Conservation (phyloP, 352 stramenopile species). For the Globisporangium nodosum region DNA sequence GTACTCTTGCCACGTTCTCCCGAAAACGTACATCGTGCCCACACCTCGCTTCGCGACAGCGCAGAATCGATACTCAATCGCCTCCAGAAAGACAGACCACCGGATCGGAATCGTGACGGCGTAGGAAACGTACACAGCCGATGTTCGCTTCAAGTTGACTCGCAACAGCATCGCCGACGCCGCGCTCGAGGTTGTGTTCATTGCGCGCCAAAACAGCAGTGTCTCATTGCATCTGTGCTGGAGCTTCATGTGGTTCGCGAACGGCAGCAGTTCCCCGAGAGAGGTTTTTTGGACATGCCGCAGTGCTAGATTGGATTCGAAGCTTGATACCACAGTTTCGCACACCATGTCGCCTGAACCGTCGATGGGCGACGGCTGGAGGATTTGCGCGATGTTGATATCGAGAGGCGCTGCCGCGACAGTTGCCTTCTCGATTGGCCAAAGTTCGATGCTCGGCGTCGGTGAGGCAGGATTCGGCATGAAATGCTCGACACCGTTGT, state of each 20-base stretch:
- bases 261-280: not conserved
- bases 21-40: conserved; percentile 3
- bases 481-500: not conserved
- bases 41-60: not conserved
- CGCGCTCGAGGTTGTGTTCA: not conserved
- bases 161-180: conserved; percentile 2
- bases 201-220: not conserved
- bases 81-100: conserved; percentile 5
- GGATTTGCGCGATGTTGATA: conserved; percentile 2
- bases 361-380: conserved; percentile 1
- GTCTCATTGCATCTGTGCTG: conserved; percentile 6
- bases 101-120: conserved; percentile 13
- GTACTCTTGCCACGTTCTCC: conserved; percentile 1
- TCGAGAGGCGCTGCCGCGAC: not conserved
- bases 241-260: conserved; percentile 1
- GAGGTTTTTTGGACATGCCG: not conserved
- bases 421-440: not conserved
- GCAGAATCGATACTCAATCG: conserved; percentile 14
- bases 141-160: conserved; percentile 4
- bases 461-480: not conserved
- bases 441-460: conserved; percentile 4
- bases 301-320: not conserved
- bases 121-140: conserved; percentile 2
- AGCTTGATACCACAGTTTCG: conserved; percentile 6
- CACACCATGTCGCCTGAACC: not conserved